Base-by-base conservation (phyloP, 371 early-diverging fungal genomes). In the Mortierella sp. region DNA sequence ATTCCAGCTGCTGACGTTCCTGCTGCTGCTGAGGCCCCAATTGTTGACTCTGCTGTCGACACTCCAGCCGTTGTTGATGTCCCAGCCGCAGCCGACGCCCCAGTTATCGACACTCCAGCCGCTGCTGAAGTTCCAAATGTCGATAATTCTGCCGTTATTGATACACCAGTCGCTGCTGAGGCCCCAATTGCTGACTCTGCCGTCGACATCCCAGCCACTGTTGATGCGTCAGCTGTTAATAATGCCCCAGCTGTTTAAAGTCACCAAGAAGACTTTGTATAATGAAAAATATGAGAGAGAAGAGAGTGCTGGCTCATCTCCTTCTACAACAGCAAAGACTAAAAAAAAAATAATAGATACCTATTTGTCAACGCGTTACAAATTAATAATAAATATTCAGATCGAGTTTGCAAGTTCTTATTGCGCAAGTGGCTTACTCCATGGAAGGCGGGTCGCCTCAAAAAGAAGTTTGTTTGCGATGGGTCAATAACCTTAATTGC, bases 251-350 rank as follows among this genome's bases (percentile, higher is more conserved):
- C 15, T 12, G 43, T 12, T 15, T 42, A 42, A 42, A 42, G 15
- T 42, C 12, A 15, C 15, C 43, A 7, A 42, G 2, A 37, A 12
- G 43, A 15, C 43, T 12, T 12, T 42, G 43, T 42, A 12, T 42
- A 42, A 12, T 8, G 43, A 42, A 42, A 12, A 42, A 42, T 12
- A 42, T 12, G 9, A 35, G 3, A 45, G 13, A 42, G 28, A n/a
- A 17, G 31, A 32, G 29, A n/a, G 51, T 62, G 63, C 63, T 51
- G 63, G 63, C 13, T 37, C 51, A 51, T 53, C 47, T 60, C 60
- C 58, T 35, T 7, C 37, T 59, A 40, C 43, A 42, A 42, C 43
- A 42, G 15, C 10, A 37, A 7, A 37, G 37, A n/a, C n/a, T n/a
- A n/a, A n/a, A n/a, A n/a, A n/a, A n/a, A n/a, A n/a, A n/a, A n/a